Conservation (phyloP, 805 yeast species). For the Candida ortonii region DNA sequence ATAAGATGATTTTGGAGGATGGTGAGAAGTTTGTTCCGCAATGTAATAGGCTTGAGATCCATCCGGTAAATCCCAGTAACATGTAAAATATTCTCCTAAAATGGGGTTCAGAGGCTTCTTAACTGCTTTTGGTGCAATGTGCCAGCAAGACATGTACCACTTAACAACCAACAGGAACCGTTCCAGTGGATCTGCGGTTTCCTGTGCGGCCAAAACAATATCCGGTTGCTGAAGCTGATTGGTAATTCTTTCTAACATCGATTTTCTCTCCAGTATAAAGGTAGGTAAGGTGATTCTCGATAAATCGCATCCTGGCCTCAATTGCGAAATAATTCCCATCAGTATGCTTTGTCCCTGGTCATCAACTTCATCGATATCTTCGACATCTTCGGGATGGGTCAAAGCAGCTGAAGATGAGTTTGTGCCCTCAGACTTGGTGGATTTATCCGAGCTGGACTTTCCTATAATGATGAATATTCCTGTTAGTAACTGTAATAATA, state of each 20-base stretch:
- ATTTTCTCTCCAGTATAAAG: constrained; percentile 88
- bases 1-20: constrained; percentile 96
- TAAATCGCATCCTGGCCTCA: constrained; percentile 89
- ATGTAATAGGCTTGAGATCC: constrained; percentile 73
- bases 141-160: constrained; percentile 97
- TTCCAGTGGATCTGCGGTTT: constrained; percentile 51
- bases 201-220: constrained; percentile 66
- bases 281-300: constrained; percentile 93
- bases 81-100: constrained; percentile 83
- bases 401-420: constrained; percentile 1
- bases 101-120: constrained; percentile 96
- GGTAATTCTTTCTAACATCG: constrained; percentile 94
- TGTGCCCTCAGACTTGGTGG: constrained; percentile 1
- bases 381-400: constrained; percentile 35
- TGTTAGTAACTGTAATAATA: too few species aligned
- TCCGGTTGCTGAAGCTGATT: constrained; percentile 82
- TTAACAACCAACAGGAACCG: constrained; percentile 73
- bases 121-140: constrained; percentile 97
- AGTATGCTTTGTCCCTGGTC: constrained; percentile 85
- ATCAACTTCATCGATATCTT: constrained; percentile 90
- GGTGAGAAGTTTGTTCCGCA: constrained; percentile 95
- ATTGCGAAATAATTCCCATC: constrained; percentile 82
- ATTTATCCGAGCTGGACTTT: constrained; percentile 21
- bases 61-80: constrained; percentile 86
- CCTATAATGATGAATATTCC: constrained; percentile 13